Base-by-base conservation (phyloP, 2,329 filamentous ascomycete species). In the Pseudofabraea citricarpa region DNA sequence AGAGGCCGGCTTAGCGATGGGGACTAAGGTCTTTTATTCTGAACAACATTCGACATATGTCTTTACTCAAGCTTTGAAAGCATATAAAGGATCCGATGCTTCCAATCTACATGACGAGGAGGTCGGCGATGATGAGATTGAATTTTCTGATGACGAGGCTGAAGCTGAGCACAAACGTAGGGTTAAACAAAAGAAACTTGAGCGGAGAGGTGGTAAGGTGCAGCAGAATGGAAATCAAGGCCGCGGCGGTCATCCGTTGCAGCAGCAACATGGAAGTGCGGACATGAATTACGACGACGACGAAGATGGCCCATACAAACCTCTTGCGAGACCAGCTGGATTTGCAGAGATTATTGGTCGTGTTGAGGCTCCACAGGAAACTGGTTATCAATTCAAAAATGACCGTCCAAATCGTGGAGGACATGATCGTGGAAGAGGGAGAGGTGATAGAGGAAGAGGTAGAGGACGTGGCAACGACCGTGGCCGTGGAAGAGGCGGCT, bases 51-150 rank as follows among this genome's bases (percentile, higher is more conserved):
- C 89, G 31, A 82, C 76, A 0, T 94, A 85, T 56, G 88, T 95
- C 43, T 93, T 95, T 59, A 96, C 91, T 0, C 79, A 93, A 61
- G 81, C 84, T 6, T 70, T 97, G 45, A 86, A 85, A 64, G 76
- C 74, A 41, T 62, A 85, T 57, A 97, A 95, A 67, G 89, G 90
- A 47, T 93, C 89, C 8, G 93, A 98, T 64, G 91, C 93, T 7
- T 95, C 89, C 40, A 97, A 97, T 61, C 75, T 95, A 43, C 86
- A 95, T 64, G 93, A 97, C 54, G 93, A 98, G 63, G 91, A 97
- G 67, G 77, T 90, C 6, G 81, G 70, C 13, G 84, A 86, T 23
- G 87, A 95, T 27, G 91, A 97, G 61, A 78, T 89, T 55, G 93
- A 97, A 60, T 97, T 97, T 63, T 96, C 91, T 0, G 93, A 98